Conservation (phyloP, 2,329 filamentous ascomycete genomes). For the Aspergillus floridensis region DNA sequence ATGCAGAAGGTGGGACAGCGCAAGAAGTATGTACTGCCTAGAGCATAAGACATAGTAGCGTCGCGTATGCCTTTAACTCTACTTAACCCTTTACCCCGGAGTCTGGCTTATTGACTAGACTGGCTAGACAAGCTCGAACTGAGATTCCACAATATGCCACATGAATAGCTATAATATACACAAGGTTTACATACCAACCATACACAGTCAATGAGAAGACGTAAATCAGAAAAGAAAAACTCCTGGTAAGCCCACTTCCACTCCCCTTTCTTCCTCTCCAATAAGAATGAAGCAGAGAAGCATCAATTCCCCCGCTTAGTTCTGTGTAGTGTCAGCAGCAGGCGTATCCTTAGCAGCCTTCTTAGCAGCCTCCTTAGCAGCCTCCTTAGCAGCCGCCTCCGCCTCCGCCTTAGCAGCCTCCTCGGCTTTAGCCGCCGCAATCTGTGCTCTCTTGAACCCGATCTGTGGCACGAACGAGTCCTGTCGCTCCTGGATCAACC, state of each 20-base stretch:
- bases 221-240: background rate
- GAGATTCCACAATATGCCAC: background rate
- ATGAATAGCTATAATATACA: slow-evolving; percentile 7
- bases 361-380: background rate
- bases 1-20: no score
- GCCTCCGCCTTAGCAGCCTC: no score
- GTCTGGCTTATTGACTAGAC: background rate
- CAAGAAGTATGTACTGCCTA: background rate
- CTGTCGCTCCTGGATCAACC: slow-evolving; percentile 29
- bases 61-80: no score
- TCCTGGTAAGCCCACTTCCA: background rate
- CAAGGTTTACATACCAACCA: slow-evolving; percentile 3
- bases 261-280: no score
- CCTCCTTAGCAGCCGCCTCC: no score
- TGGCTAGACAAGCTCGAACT: background rate
- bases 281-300: background rate
- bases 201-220: background rate
- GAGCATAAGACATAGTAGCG: background rate
- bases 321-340: background rate
- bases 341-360: background rate
- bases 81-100: background rate
- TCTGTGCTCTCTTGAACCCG: no score
- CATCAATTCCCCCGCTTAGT: background rate
- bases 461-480: background rate
- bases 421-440: background rate